phyloP scores from a whole-genome alignment of 805 yeast species.

The Saccharomycopsis capsularis region DNA sequence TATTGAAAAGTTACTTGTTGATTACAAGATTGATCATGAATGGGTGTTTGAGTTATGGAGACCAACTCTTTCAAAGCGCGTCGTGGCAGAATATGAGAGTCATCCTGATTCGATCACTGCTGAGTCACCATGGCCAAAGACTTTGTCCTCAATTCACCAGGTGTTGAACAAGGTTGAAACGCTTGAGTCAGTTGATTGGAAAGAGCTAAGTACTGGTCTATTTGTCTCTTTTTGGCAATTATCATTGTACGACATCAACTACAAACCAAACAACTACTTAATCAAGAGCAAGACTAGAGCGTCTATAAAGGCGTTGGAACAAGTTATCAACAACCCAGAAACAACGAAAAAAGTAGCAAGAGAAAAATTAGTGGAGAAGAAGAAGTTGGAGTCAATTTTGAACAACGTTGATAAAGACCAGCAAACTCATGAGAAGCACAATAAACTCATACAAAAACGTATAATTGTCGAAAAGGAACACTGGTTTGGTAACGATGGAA shows the following conservation, averaged over 20 bases:
- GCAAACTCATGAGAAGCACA: conserved; percentile 26
- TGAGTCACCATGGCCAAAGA: conserved; percentile 11
- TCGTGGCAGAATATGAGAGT: conserved; percentile 24
- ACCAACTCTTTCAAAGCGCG: conserved; percentile 27
- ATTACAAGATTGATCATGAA: conserved; percentile 41
- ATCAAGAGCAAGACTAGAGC: conserved; percentile 38
- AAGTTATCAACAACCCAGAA: neutral
- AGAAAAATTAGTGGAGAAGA: conserved; percentile 32
- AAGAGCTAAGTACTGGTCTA: conserved; percentile 32
- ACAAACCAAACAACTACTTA: conserved; percentile 41
- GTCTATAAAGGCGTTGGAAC: conserved; percentile 27
- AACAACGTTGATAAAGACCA: conserved; percentile 1
- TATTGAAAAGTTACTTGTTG: conserved; percentile 34
- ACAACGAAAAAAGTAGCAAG: conserved; percentile 31
- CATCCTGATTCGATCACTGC: conserved; percentile 9
- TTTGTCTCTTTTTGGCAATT: conserved; percentile 68
- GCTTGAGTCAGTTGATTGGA: conserved; percentile 25
- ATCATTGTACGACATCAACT: conserved; percentile 63
- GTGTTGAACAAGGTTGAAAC: conserved; percentile 19
- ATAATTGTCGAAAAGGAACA: conserved; percentile 26
- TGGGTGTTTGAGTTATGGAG: conserved; percentile 85
- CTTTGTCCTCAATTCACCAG: conserved; percentile 10
- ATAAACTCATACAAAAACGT: conserved; percentile 27
- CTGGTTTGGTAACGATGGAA: conserved; percentile 36
- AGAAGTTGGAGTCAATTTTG: conserved; percentile 3